Evolutionary conservation across 345 rosid genomes (phyloP), one percentile per base, ranked within the genome.

Genomic region (Eucalyptus virginea): DNA sequence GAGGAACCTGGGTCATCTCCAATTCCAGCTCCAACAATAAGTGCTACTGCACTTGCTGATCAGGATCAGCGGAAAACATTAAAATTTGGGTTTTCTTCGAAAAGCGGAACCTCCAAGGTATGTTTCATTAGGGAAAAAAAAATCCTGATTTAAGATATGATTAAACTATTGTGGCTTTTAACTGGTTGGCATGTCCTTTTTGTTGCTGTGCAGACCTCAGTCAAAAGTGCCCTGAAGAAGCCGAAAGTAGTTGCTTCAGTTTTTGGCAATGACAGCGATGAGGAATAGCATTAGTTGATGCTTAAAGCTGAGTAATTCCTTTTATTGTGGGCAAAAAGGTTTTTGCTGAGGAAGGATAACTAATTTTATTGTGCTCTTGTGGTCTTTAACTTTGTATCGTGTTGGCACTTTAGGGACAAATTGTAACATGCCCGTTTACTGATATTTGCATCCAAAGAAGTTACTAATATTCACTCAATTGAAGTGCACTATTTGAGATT

Each of bases 21-120:
- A 34, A 92, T 88, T 90, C 49, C 94, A 32, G 44, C 91, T 88
- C 89, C 92, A 1, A 87, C 92, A 50, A 91, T 49, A 89, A 90
- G 88, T 89, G 93, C 92, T 44, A 91, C 96, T 81, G 91, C 91
- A 54, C 94, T 97, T 86, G 91, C 93, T 87, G 96, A 93, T 90
- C 99, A 96, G 92, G 98, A 97, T 86, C 96, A 95, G 91, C 93
- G 99, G 32, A 96, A 95, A 92, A 81, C 94, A 47, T 91, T 98
- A 81, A 98, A 98, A 91, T 98, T 98, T 91, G 99, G 99, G 19
- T 97, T 98, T 93, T 92, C 98, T 89, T 93, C 99, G 6, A 97
- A 97, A 90, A 92, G 91, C 69, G 92, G 93, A 91, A 86, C 91
- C 89, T 93, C 96, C 21, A 98, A 97, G 99, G 99, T 97, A 93